A percentile compares a stretch with the other conserved stretches of the same genome.
Evolutionary conservation across 257 asterid genomes (phyloP).

Genomic region (Solanum infundibuliforme): DNA sequence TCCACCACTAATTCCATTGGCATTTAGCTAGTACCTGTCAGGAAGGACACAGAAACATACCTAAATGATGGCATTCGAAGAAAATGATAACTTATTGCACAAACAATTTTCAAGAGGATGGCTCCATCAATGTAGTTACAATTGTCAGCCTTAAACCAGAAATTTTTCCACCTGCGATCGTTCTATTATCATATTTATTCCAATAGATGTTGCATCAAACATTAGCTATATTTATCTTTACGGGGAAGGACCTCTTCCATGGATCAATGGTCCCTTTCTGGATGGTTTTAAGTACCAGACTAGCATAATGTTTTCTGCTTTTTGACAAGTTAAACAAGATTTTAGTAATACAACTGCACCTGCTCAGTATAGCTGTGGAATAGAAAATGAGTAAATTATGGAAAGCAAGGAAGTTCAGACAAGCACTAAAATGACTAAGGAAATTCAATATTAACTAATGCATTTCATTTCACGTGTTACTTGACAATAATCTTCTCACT

Average conservation of each 20-base stretch:
- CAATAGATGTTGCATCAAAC: not conserved
- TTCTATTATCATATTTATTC: not conserved
- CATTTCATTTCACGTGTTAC: not conserved
- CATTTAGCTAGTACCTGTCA: slow-evolving; percentile 18
- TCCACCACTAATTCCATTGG: not conserved
- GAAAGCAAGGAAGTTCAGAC: not conserved
- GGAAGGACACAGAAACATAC: not conserved
- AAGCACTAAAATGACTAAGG: not conserved
- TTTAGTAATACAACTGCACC: not conserved
- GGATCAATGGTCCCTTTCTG: not conserved
- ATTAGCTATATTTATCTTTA: not conserved
- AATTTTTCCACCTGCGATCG: not conserved
- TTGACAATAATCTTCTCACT: not conserved
- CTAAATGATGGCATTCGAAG: not conserved
- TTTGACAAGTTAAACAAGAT: not conserved
- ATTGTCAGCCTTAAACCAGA: not conserved
- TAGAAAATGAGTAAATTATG: not conserved
- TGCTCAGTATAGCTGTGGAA: not conserved
- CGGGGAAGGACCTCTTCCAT: not conserved
- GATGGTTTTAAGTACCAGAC: not conserved
- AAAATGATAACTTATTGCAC: not conserved
- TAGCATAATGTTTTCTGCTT: not conserved
- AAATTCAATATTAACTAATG: not conserved
- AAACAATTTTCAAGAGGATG: not conserved
- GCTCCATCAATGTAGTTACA: not conserved